Percentiles rank a stretch among this genome's conserved stretches.
phyloP scores from a whole-genome alignment of 768 basidiomycete genomes.

The Mycena maculata region DNA sequence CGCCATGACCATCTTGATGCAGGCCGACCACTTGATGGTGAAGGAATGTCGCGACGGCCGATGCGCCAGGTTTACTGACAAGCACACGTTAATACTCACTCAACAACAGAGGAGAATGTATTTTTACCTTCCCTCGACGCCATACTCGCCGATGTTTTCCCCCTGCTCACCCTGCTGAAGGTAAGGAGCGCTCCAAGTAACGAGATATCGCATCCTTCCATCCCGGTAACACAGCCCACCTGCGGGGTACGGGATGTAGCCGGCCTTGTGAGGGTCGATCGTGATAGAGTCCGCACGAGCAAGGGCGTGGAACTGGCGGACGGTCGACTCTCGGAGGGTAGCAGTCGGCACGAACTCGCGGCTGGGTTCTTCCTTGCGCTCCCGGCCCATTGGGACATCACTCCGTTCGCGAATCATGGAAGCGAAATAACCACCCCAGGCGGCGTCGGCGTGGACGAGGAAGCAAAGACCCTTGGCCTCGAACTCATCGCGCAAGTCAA shows the following conservation, averaged over 20 bases:
- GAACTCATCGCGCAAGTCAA: conserved; percentile 47
- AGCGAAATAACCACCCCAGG: conserved; percentile 61
- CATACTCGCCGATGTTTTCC: conserved; percentile 56
- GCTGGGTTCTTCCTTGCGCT: conserved; percentile 16
- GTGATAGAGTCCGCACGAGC: conserved; percentile 51
- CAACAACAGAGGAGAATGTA: conserved; percentile 10
- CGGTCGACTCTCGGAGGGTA: conserved; percentile 43
- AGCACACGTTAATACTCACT: conserved; percentile 39
- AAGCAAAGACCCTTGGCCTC: conserved; percentile 51
- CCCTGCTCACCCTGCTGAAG: conserved; percentile 38
- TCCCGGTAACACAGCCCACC: conserved; percentile 56
- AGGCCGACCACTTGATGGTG: conserved; percentile 55
- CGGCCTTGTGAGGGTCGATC: conserved; percentile 55
- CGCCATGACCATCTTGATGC: conserved; percentile 51
- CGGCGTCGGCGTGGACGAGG: conserved; percentile 58
- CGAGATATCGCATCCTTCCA: conserved; percentile 48
- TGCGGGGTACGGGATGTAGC: conserved; percentile 58
- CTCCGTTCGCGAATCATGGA: conserved; percentile 44
- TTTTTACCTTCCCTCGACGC: conserved; percentile 56
- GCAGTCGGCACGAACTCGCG: conserved; percentile 41
- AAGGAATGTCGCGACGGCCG: conserved; percentile 51
- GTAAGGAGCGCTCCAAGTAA: conserved; percentile 53
- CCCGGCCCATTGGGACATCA: conserved; percentile 14
- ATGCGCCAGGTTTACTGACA: conserved; percentile 60
- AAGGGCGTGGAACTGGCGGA: conserved; percentile 44